Conservation (phyloP, 345 rosid genomes). For the Heritiera fomes region DNA sequence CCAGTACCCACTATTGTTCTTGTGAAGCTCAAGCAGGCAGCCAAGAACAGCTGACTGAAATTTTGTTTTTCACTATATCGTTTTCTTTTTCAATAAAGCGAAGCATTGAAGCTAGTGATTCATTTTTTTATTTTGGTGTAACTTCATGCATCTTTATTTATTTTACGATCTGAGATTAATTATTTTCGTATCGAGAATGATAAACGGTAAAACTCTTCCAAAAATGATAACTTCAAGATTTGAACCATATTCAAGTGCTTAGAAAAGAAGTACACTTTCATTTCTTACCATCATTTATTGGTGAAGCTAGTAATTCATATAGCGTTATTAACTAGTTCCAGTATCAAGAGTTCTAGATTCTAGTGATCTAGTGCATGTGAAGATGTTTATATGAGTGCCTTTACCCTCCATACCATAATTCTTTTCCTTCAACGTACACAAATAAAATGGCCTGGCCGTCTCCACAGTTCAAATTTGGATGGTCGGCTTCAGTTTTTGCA, state of each 20-base stretch:
- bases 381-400: neutral
- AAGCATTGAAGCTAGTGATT: neutral
- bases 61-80: neutral
- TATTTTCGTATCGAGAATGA: too few species aligned
- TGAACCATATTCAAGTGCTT: too few species aligned
- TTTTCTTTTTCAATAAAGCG: neutral
- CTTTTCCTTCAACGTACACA: neutral
- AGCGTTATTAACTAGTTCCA: neutral
- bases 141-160: too few species aligned
- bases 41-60: neutral
- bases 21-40: neutral
- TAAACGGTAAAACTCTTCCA: too few species aligned
- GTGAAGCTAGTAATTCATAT: neutral
- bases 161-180: too few species aligned
- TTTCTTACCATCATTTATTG: too few species aligned
- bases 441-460: neutral
- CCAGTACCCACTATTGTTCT: conserved; percentile 14
- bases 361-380: neutral
- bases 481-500: neutral
- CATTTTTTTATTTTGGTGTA: too few species aligned
- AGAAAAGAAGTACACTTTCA: too few species aligned
- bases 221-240: too few species aligned
- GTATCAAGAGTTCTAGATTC: conserved; percentile 9
- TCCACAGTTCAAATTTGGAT: neutral
- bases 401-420: neutral